Evolutionary conservation across 176 grass and related monocot species (phyloP).

Genomic region (Carex myosuroides): DNA sequence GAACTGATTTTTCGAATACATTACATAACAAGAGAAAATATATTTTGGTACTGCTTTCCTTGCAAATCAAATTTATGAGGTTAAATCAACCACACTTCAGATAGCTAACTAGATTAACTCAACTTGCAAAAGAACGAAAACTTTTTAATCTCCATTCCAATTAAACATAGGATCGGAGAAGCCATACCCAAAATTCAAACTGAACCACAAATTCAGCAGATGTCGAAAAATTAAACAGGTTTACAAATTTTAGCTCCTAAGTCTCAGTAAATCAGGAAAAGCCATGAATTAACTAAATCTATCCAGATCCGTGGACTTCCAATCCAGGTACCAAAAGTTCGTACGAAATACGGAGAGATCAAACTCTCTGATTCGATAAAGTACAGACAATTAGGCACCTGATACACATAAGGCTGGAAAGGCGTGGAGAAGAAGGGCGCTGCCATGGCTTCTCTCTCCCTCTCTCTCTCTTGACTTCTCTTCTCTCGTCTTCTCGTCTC

Average conservation of each 20-base stretch:
- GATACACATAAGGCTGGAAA: conserved; percentile 95
- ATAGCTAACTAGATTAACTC: background rate
- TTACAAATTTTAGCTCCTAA: background rate
- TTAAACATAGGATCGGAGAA: background rate
- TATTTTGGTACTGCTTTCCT: background rate
- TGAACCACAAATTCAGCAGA: background rate
- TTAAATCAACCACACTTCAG: background rate
- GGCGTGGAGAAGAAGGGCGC: conserved; percentile 84
- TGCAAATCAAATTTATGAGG: background rate
- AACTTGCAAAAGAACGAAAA: background rate
- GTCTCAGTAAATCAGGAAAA: background rate
- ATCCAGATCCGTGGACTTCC: conserved; percentile 8
- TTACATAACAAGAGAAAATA: background rate
- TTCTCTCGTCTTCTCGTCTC: background rate
- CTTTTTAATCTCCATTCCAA: background rate
- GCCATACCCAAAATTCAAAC: background rate
- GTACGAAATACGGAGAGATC: background rate
- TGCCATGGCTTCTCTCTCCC: conserved; percentile 51
- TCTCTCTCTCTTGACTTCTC: background rate
- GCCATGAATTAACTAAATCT: background rate
- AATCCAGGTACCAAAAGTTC: background rate
- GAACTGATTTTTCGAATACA: background rate
- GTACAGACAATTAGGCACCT: conserved; percentile 32
- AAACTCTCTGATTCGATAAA: background rate
- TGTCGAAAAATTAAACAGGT: background rate